Evolutionary conservation across 2,329 filamentous ascomycete genomes (phyloP).

Genomic region (Aureobasidium sp.): DNA sequence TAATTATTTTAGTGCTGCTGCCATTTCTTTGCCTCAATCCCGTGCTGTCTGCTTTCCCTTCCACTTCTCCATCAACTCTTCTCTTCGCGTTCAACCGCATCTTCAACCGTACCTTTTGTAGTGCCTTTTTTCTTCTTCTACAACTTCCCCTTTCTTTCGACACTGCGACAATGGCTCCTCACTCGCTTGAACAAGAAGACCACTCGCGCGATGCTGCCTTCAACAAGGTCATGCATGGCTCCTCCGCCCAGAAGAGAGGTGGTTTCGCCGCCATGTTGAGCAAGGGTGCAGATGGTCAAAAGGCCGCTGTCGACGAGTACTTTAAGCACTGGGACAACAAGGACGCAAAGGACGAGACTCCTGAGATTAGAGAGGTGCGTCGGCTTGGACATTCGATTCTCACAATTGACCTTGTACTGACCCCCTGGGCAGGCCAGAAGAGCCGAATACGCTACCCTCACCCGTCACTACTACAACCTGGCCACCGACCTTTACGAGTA

Average conservation of each 20-base stretch:
- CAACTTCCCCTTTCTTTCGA: background rate
- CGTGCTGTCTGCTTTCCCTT: background rate
- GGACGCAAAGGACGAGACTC: constrained; percentile 67
- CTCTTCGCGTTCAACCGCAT: constrained; percentile 12
- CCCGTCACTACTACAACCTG: constrained; percentile 61
- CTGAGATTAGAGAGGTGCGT: constrained; percentile 61
- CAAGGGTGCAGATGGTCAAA: constrained; percentile 72
- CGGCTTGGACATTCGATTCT: background rate
- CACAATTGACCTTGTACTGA: background rate
- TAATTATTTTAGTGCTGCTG: constrained; percentile 10
- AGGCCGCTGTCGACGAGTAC: constrained; percentile 80
- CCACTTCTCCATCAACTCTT: constrained; percentile 1
- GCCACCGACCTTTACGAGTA: constrained; percentile 63
- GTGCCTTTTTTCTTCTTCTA: constrained; percentile 5
- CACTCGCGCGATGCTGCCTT: constrained; percentile 50
- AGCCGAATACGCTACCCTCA: constrained; percentile 86
- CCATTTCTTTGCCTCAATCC: background rate
- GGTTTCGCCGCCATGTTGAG: constrained; percentile 73
- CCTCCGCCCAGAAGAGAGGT: constrained; percentile 71
- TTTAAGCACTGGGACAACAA: constrained; percentile 97
- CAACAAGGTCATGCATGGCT: constrained; percentile 76
- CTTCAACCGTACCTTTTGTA: constrained; percentile 8
- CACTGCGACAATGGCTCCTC: constrained; percentile 18
- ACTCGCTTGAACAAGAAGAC: constrained; percentile 34
- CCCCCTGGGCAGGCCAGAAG: constrained; percentile 40